Base-by-base conservation (phyloP, 176 grass and related monocot species). In the Juncus inflexus region DNA sequence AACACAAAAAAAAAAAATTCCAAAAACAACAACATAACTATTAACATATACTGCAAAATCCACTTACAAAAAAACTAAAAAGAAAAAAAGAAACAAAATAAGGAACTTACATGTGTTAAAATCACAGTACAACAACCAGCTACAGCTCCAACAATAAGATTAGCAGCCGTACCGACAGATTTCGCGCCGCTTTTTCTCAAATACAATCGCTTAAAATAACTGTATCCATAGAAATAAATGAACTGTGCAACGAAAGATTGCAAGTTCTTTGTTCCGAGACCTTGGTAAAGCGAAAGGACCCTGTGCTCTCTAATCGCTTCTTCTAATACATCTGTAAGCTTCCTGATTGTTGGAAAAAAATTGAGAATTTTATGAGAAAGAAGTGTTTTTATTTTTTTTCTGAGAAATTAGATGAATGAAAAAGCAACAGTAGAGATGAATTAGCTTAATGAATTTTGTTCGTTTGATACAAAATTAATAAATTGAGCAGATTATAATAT, bases 211-310 rank as follows among this genome's bases (percentile, higher is more conserved):
- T 86, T 99, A 60, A 89, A 99, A 72, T 86, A 99, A 67, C 80
- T 92, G 77, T 99, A 99, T 56, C 88, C 83, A 76, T 99, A 99
- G 64, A 99, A 99, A 74, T 92, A 99, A 70, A 89, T 75, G 35
- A 99, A 99, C 12, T 90, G 89, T 0, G 94, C 91, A 51, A 97
- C 79, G 59, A 97, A 97, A 36, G 94, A 86, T 74, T 99, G 94
- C 8, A 99, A 49, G 53, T 99, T 99, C 83, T 99, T 99, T 13
- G 94, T 99, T 37, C 74, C 77, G 38, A 99, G 71, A n/a, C 95
- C 95, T 76, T 99, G 95, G 38, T 99, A 99, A 6, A 99, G 80
- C 11, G 95, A 99, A 41, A 86, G 9, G 84, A 92, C 55, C 59
- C 91, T 89, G 8, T 62, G 72, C 49, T 84, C 83, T 74, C 61